These are phyloP conservation scores for Ceratocystis colombiana DNA, from an alignment of 2,329 filamentous ascomycete genomes.

Conservation along the genomic window DNA sequence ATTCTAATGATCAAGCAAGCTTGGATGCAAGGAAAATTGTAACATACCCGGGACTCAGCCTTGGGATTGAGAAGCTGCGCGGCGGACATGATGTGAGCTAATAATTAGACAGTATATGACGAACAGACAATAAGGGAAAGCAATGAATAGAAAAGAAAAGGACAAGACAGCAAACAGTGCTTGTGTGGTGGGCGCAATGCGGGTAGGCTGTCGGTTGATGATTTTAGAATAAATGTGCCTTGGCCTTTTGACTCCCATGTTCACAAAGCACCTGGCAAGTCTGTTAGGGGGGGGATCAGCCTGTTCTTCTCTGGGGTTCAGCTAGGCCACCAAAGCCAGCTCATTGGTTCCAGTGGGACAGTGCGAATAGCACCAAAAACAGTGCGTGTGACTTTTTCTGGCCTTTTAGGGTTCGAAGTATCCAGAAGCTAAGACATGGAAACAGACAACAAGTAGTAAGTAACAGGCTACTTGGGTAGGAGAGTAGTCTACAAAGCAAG, in stretches of 20 bases:
- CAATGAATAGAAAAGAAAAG: constrained; percentile 12
- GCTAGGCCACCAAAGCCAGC: not conserved
- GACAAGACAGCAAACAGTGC: constrained; percentile 17
- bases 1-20: constrained; percentile 13
- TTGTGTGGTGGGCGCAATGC: constrained; percentile 15
- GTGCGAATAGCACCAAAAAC: constrained; percentile 12
- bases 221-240: constrained; percentile 15
- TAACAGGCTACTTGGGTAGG: not conserved
- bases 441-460: not conserved
- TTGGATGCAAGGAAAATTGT: constrained; percentile 19
- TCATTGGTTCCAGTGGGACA: constrained; percentile 15
- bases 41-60: constrained; percentile 84
- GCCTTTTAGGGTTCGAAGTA: constrained; percentile 10
- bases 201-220: constrained; percentile 19
- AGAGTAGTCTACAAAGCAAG: not conserved
- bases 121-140: constrained; percentile 28
- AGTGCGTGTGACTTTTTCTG: constrained; percentile 19
- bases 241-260: constrained; percentile 16
- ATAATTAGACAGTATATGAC: constrained; percentile 35
- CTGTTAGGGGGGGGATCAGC: constrained; percentile 10
- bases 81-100: constrained; percentile 62
- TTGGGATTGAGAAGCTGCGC: constrained; percentile 98
- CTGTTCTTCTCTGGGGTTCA: not conserved
- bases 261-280: not conserved
- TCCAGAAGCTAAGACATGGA: not conserved